These are phyloP conservation scores for Macadamia integrifolia DNA, from an alignment of 164 flowering plant genomes.

Conservation along the genomic window DNA sequence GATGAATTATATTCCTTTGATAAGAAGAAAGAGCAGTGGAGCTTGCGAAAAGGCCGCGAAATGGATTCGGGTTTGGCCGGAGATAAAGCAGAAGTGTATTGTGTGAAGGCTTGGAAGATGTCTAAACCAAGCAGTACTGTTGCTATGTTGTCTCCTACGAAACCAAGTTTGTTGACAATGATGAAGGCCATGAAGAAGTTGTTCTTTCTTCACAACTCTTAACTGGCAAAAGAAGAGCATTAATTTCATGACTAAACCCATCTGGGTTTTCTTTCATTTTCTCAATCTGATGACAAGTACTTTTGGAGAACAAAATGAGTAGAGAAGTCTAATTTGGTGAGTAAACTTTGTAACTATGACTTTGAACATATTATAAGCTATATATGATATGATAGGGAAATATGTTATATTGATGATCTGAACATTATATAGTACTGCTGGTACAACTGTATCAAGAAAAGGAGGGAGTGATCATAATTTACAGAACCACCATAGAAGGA, in stretches of 20 bases:
- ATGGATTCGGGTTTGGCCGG: background rate
- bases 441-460: too few species aligned
- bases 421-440: too few species aligned
- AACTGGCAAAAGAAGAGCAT: slow-evolving; percentile 14
- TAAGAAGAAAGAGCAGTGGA: background rate
- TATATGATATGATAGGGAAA: too few species aligned
- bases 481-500: too few species aligned
- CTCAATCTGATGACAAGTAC: too few species aligned
- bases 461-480: too few species aligned
- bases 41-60: background rate
- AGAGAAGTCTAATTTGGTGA: too few species aligned
- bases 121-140: slow-evolving; percentile 17
- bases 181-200: slow-evolving; percentile 53
- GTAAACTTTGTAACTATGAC: too few species aligned
- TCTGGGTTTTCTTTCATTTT: background rate
- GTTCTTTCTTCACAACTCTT: slow-evolving; percentile 35
- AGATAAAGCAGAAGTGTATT: slow-evolving; percentile 14
- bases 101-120: slow-evolving; percentile 25
- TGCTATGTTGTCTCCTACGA: slow-evolving; percentile 19
- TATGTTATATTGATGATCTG: too few species aligned
- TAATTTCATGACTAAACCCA: background rate
- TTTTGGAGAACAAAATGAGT: too few species aligned
- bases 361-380: too few species aligned
- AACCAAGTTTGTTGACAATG: slow-evolving; percentile 28
- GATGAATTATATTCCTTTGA: slow-evolving; percentile 29